Base-by-base conservation (phyloP, 768 basidiomycete genomes). In the Leccinum obscurum region DNA sequence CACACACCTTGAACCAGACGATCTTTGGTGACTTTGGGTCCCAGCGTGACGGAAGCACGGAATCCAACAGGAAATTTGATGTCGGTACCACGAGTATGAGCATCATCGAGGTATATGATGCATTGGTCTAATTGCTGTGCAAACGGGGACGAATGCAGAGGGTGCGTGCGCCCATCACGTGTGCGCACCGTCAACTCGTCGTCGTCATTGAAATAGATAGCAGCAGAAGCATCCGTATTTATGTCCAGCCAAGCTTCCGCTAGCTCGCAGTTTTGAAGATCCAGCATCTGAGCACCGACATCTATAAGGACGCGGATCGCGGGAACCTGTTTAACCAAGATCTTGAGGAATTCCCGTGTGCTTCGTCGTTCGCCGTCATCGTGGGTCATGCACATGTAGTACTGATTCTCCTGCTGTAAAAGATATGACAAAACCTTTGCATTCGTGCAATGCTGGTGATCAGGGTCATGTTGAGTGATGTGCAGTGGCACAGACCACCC, bases 261-360 rank as follows among this genome's bases (percentile, higher is more conserved):
- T 1, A 84, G 48, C 14, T 78, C 68, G 1, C 63, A 39, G 61
- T 81, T 84, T 15, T 72, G 69, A 55, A 81, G 64, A 37, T 83
- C 82, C 14, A 85, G 68, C 69, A 85, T 79, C 61, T 85, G 83
- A 0, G 83, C 84, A 0, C 83, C 84, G 22, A 85, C 81, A 54
- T 84, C 83, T 14, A 84, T 66, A 6, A 85, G 64, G 10, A 84
- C 81, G 11, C 73, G 72, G 15, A 83, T 72, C 20, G 71, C 64
- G 3, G 77, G 77, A 0, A 53, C 49, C 44, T 78, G 73, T 1
- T 59, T 17, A 2, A 73, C 69, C 9, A 84, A 13, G n/a, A 68
- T 60, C 4, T 61, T 26, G 15, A 80, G 58, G 54, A 79, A 68
- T 17, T 73, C 62, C 0, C 14, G 3, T 2, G 72, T 68, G 37